Evolutionary conservation across 2,329 filamentous ascomycete species (phyloP), one percentile per base, ranked within the genome.

Genomic region (Trichoderma hamatum): DNA sequence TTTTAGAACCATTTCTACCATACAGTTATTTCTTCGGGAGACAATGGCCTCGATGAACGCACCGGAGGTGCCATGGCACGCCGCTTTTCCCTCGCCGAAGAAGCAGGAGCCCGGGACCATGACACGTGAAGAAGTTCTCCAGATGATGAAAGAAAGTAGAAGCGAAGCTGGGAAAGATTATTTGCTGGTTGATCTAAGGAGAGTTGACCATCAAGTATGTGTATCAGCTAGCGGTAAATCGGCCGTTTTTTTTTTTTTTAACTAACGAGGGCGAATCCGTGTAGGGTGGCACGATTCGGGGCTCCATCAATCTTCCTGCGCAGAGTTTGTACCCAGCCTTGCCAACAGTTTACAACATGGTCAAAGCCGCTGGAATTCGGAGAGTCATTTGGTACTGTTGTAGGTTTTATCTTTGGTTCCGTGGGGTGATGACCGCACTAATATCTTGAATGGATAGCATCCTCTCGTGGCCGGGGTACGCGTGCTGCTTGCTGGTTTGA

Each of bases 251-350:
- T 60, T 16, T 11, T 36, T 11, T 36, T 36, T 60, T 5, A 5
- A 28, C 58, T 60, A 24, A 60, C 34, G 3, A n/a, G 14, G 11
- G 7, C 70, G 4, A 36, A 36, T 28, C 3, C n/a, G n/a, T n/a
- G n/a, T 5, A 86, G 86, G 87, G 87, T 52, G 86, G 86, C 55
- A 86, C 84, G 0, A 87, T 89, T 72, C 79, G 78, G 13, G 82
- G 81, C 1, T 86, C 86, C 2, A 78, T 89, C 73, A 85, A 86
- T 71, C 77, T 86, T 4, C 84, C 83, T 0, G 83, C 83, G 0
- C 83, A 85, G 69, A 82, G 78, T 66, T 73, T 86, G 3, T 81
- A 81, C 52, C 78, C 80, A 0, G 80, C 78, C 3, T 78, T 85
- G 3, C 80, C 82, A 0, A 74, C 78, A 0, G 71, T 85, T 1